Percentiles rank a stretch among this genome's conserved stretches.
Conservation (phyloP, 176 grass and related monocot genomes). For the Lolium multiflorum region DNA sequence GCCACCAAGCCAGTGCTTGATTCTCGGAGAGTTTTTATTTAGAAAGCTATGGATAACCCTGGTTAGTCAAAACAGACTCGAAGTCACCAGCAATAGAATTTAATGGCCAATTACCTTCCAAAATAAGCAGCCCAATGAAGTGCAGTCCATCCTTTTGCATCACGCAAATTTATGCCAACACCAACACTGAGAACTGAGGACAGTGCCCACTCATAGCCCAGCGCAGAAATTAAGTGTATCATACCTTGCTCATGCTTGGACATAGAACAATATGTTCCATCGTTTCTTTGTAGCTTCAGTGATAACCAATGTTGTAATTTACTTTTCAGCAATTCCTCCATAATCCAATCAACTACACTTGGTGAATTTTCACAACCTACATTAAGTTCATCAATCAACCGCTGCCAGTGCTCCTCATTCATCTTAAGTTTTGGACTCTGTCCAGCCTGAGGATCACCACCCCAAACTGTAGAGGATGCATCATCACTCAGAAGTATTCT, state of each 20-base stretch:
- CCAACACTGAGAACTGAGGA: slow-evolving; percentile 66
- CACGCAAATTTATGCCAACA: slow-evolving; percentile 95
- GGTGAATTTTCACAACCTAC: slow-evolving; percentile 52
- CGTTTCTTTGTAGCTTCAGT: slow-evolving; percentile 47
- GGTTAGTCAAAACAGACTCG: slow-evolving; percentile 11
- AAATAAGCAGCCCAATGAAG: slow-evolving; percentile 99
- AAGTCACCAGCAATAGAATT: slow-evolving; percentile 9
- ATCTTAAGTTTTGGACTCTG: slow-evolving; percentile 52
- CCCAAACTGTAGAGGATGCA: slow-evolving; percentile 41
- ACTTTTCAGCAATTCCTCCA: slow-evolving; percentile 86
- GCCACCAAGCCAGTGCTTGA: no score
- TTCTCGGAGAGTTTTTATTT: background rate
- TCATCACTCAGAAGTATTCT: slow-evolving; percentile 68
- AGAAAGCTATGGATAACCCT: slow-evolving; percentile 18
- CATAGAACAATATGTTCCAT: slow-evolving; percentile 55
- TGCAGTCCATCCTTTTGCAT: slow-evolving; percentile 95
- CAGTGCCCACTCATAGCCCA: slow-evolving; percentile 94
- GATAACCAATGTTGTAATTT: slow-evolving; percentile 81
- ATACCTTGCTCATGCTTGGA: slow-evolving; percentile 92
- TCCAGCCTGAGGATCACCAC: slow-evolving; percentile 38
- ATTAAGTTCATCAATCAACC: slow-evolving; percentile 60
- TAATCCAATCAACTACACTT: slow-evolving; percentile 66
- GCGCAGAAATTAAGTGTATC: slow-evolving; percentile 85
- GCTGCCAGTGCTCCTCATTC: slow-evolving; percentile 57
- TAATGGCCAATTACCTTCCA: slow-evolving; percentile 74